Evolutionary conservation across 2,329 filamentous ascomycete species (phyloP), one percentile per base, ranked within the genome.

Genomic region (Chlorencoelia australis): DNA sequence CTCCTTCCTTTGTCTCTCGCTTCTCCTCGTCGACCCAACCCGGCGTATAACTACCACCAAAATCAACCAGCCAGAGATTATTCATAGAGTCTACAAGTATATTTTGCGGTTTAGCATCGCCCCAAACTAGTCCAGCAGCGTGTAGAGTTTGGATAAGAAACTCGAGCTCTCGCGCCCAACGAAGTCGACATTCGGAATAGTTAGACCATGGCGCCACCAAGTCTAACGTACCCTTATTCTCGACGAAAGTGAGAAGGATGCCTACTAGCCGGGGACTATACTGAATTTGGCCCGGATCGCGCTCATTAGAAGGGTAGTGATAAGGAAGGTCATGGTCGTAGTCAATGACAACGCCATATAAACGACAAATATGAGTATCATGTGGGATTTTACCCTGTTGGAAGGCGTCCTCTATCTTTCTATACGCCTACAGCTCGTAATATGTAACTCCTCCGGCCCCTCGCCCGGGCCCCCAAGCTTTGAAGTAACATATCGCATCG

Each of bases 191-290:
- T 16, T 33, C 13, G n/a, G 10, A 5, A 10, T 13, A 7, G 7
- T 17, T 11, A 13, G 20, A 25, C 4, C 2, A 17, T 5, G 19
- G 21, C 9, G 13, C 31, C 17, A 33, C n/a, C 3, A 24, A 9
- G 14, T 33, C 13, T 9, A 33, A 22, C 13, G 31, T 33, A 11
- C 31, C 31, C 5, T 25, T 16, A 10, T 33, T 33, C 9, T 33
- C 21, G 14, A 33, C 26, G 14, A 24, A 33, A n/a, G 10, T 3
- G 5, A 33, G 10, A 4, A 33, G 5, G 3, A 26, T 16, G 4
- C 31, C 31, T 3, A 33, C 14, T 2, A 33, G n/a, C n/a, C n/a
- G n/a, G n/a, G n/a, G n/a, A n/a, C n/a, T n/a, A n/a, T n/a, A 24
- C 10, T 7, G 20, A 20, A 24, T 17, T 3, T n/a, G 11, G 4